These are phyloP conservation scores for Letharia columbiana DNA, from an alignment of 495 filamentous ascomycete species.

Conservation along the genomic window DNA sequence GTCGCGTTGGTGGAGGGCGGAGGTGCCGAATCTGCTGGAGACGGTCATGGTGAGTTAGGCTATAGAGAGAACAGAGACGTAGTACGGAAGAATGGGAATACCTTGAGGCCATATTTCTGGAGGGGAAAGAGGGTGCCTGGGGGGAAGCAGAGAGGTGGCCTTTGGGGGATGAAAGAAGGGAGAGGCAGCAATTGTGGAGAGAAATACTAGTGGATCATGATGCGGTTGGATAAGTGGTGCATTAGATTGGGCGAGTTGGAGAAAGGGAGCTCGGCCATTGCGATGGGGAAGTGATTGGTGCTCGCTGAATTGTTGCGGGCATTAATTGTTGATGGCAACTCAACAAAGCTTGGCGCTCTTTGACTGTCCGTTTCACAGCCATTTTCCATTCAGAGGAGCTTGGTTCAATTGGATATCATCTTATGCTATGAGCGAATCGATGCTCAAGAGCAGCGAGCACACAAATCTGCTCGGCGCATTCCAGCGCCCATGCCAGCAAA, in stretches of 20 bases:
- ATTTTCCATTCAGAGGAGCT: not conserved
- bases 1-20: conserved; percentile 70
- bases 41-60: not conserved
- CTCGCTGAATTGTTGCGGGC: conserved; percentile 2
- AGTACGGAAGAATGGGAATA: not conserved
- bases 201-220: conserved; percentile 24
- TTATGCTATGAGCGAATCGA: not conserved
- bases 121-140: conserved; percentile 6
- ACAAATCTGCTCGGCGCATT: not conserved
- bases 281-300: not conserved
- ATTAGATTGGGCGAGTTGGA: not conserved
- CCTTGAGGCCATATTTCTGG: conserved; percentile 15
- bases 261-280: not conserved
- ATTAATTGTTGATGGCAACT: not conserved
- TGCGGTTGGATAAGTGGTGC: conserved; percentile 1
- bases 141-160: conserved; percentile 12
- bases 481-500: not conserved
- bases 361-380: not conserved
- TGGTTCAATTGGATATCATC: not conserved
- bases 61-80: not conserved
- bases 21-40: conserved; percentile 47
- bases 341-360: conserved; percentile 6
- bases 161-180: not conserved
- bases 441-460: not conserved
- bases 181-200: conserved; percentile 31